Base-by-base conservation (phyloP, 139 green algal species). In the Asterochloris erici region DNA sequence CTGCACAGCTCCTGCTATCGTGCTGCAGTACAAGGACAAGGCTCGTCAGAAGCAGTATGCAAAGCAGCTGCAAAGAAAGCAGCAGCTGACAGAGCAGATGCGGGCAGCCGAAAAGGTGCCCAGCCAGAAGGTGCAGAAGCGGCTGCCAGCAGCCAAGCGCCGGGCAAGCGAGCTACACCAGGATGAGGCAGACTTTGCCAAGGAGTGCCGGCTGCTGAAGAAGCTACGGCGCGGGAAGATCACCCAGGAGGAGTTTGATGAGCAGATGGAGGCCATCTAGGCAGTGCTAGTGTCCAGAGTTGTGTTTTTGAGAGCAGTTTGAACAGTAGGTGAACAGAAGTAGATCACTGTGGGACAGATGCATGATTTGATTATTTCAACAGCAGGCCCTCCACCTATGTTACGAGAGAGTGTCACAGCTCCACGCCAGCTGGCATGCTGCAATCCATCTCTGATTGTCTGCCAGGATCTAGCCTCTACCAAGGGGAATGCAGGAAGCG, bases 161-260 rank as follows among this genome's bases (percentile, higher is more conserved):
- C 88, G 92, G 23, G 85, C 91, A 81, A 69, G 94, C 79, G 90
- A 96, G 84, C 66, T 74, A 9, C 86, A 83, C 10, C 87, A 96
- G 28, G 95, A 98, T 66, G 26, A 90, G 17, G 87, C 85, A 14
- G 91, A 95, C 38, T 76, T 98, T 21, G 74, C 92, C 0, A 82
- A 91, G 12, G 95, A 98, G 23, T 97, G 96, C 85, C 68, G 79
- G 2, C 83, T 95, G 79, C 84, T 96, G 60, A 85, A 84, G 13
- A 94, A 94, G 85, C 83, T 96, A 4, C 97, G 96, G 82, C 93
- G 91, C 79, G 91, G 91, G 4, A 90, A 90, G 38, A 90, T 94
- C 14, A 85, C 77, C 23, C 82, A 92, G 84, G 84, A 83, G 28
- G 60, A 63, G 12, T 71, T 69, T 21, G 38, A 54, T 54, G 38